phyloP scores from a whole-genome alignment of 2,329 filamentous ascomycete genomes.

The Diaporthe capsici region DNA sequence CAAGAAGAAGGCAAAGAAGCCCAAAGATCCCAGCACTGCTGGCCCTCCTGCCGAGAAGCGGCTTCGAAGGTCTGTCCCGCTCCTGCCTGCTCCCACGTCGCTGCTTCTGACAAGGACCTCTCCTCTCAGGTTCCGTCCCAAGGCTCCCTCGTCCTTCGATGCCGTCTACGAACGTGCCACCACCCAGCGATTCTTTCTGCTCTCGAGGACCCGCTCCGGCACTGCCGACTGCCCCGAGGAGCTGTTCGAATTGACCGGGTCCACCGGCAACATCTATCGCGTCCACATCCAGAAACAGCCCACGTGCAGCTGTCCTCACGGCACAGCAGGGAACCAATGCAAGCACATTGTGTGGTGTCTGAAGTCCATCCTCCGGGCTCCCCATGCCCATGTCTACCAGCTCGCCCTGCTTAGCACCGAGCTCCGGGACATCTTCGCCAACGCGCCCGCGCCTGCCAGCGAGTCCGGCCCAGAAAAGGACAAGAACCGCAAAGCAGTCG shows the following conservation, averaged over 20 bases:
- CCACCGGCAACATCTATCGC: slow-evolving; percentile 76
- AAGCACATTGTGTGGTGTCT: slow-evolving; percentile 76
- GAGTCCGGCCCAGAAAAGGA: slow-evolving; percentile 47
- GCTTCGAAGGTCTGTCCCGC: slow-evolving; percentile 32
- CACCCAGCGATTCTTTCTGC: slow-evolving; percentile 61
- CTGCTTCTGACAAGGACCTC: neutral
- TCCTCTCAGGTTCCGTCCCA: slow-evolving; percentile 47
- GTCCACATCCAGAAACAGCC: slow-evolving; percentile 67
- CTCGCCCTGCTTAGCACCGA: slow-evolving; percentile 71
- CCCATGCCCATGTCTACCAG: slow-evolving; percentile 71
- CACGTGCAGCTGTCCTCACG: slow-evolving; percentile 70
- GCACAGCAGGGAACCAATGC: slow-evolving; percentile 69
- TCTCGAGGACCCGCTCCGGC: slow-evolving; percentile 55
- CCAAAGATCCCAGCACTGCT: neutral
- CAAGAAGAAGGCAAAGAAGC: slow-evolving; percentile 29
- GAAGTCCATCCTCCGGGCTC: slow-evolving; percentile 70
- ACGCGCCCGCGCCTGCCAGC: slow-evolving; percentile 65
- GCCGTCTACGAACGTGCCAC: slow-evolving; percentile 56
- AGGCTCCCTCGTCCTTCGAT: slow-evolving; percentile 53
- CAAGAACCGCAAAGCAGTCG: slow-evolving; percentile 62
- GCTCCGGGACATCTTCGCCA: slow-evolving; percentile 69
- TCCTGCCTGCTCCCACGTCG: neutral
- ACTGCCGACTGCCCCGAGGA: slow-evolving; percentile 61
- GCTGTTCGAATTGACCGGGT: slow-evolving; percentile 71
- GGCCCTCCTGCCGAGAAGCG: slow-evolving; percentile 29